Evolutionary conservation across 164 flowering plant genomes (phyloP).

Genomic region (Litsea cubeba): DNA sequence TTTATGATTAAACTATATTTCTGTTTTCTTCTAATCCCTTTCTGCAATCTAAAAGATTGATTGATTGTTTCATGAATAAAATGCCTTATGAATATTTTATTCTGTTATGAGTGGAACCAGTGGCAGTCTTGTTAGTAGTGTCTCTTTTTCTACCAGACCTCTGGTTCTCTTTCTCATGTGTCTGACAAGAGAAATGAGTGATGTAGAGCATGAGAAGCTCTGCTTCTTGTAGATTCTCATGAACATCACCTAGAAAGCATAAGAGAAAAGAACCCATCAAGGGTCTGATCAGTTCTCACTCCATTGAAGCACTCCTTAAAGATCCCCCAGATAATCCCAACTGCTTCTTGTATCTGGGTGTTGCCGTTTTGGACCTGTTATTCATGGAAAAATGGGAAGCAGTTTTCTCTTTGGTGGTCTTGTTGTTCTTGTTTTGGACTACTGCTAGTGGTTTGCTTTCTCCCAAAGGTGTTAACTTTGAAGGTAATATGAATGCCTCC

Average conservation of each 20-base stretch:
- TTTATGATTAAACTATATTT: conserved; percentile 17
- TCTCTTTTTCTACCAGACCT: conserved; percentile 28
- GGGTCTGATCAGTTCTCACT: conserved; percentile 1
- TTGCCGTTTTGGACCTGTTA: conserved; percentile 11
- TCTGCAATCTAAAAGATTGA: background rate
- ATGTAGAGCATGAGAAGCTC: conserved; percentile 14
- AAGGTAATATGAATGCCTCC: conserved; percentile 48
- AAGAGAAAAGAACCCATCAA: conserved; percentile 19
- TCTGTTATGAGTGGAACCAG: conserved; percentile 32
- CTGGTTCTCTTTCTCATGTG: conserved; percentile 20
- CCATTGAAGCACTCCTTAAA: conserved; percentile 12
- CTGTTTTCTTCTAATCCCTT: conserved; percentile 1
- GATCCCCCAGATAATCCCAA: background rate
- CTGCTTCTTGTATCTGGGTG: conserved; percentile 2
- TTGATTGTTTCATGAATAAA: background rate
- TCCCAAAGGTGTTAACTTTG: conserved; percentile 88
- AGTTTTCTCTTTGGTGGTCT: conserved; percentile 25
- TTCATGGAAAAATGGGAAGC: conserved; percentile 31
- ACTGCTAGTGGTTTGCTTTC: conserved; percentile 59
- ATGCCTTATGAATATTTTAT: conserved; percentile 8
- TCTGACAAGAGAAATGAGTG: conserved; percentile 20
- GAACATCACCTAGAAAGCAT: conserved; percentile 13
- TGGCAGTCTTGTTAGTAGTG: conserved; percentile 53
- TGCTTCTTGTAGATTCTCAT: conserved; percentile 20
- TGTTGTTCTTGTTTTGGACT: conserved; percentile 31